Evolutionary conservation across 2,329 filamentous ascomycete genomes (phyloP), one percentile per base, ranked within the genome.

Genomic region (Microcyclosporella mali): DNA sequence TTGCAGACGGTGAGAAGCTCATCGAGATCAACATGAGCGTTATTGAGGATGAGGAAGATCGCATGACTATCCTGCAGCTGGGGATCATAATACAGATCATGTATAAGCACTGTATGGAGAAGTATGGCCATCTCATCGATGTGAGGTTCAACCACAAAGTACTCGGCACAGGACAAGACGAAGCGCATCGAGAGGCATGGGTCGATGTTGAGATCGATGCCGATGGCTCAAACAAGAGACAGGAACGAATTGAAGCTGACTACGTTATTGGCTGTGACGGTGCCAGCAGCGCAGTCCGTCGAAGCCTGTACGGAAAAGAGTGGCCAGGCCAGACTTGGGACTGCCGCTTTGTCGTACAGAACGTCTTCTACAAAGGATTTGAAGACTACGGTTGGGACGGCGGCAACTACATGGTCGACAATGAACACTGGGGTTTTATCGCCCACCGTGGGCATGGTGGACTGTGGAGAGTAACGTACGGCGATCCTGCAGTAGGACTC

Each of bases 401-500:
- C 18, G 65, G 62, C 4, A 69, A 70, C 28, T 70, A 69, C 50
- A 55, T 68, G 46, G 55, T 66, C 4, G 65, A 68, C 37, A 52
- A 55, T 0, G 38, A 56, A n/a, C 41, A 67, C 43, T 69, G 66
- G 46, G 54, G 56, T 16, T 40, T 55, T 6, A 49, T 55, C 19
- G 51, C 55, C 4, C 42, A 42, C 8, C 43, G 51, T 12, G 56
- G 56, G 9, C 49, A 59, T 11, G 50, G 56, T 1, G 64, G 62
- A 0, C 45, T 70, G 3, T 71, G 68, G 68, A 56, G 68, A 17
- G 63, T 69, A 1, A 64, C 61, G 4, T 70, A 68, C 37, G 67
- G 68, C 4, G 63, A 66, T 11, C 52, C 62, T 2, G 51, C 59
- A 2, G 47, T 50, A 0, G 58, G 54, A 1, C 40, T 61, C 11